These are phyloP conservation scores for Solanum bulbocastanum DNA, from an alignment of 257 asterid species.

Conservation along the genomic window DNA sequence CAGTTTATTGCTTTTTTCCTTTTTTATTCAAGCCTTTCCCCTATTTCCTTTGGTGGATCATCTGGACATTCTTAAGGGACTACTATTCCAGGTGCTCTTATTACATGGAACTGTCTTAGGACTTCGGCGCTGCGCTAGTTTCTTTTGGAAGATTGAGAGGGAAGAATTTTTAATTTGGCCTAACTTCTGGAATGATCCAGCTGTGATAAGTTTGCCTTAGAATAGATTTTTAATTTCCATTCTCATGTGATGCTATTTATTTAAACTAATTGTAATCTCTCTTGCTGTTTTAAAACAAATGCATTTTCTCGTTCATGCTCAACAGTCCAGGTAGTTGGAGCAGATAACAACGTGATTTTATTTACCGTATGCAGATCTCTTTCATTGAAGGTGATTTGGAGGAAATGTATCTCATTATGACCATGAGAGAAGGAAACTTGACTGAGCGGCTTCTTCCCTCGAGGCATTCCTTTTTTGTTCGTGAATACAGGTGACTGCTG, in stretches of 20 bases:
- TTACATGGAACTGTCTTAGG: background rate
- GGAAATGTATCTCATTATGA: slow-evolving; percentile 93
- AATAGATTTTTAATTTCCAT: background rate
- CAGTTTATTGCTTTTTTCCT: background rate
- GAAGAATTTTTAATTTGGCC: background rate
- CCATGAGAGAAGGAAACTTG: slow-evolving; percentile 78
- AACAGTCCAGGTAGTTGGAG: background rate
- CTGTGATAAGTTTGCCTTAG: background rate
- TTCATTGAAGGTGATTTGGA: slow-evolving; percentile 70
- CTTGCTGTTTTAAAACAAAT: background rate
- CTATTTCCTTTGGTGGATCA: background rate
- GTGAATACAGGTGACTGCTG: slow-evolving; percentile 63
- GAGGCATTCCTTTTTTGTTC: slow-evolving; percentile 70
- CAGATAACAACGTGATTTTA: background rate
- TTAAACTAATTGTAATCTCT: background rate
- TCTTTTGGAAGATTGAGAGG: background rate
- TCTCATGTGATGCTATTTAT: background rate
- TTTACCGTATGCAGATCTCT: slow-evolving; percentile 52
- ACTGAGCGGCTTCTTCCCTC: slow-evolving; percentile 93
- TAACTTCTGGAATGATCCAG: background rate
- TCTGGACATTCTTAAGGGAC: background rate
- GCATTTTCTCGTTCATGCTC: background rate
- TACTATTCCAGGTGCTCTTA: background rate
- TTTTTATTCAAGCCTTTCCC: background rate
- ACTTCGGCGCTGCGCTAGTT: background rate